phyloP scores from a whole-genome alignment of 345 rosid genomes.

The Citrus hindsii region DNA sequence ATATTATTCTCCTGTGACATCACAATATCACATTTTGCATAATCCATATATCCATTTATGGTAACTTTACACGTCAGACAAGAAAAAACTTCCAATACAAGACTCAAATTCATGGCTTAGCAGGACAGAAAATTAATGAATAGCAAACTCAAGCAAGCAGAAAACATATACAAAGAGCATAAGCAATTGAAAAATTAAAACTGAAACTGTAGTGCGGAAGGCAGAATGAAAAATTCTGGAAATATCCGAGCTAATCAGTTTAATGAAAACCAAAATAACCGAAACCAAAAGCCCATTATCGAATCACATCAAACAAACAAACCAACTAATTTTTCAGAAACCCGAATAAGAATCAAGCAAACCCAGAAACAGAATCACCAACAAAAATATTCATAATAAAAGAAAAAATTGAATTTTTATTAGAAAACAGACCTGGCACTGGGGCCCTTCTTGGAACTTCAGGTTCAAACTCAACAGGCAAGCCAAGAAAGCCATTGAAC shows the following conservation, averaged over 20 bases:
- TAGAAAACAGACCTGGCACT: slow-evolving; percentile 75
- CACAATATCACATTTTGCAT: background rate
- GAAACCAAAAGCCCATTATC: background rate
- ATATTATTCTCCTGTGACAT: slow-evolving; percentile 1
- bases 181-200: background rate
- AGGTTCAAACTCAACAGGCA: slow-evolving; percentile 98
- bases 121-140: background rate
- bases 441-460: slow-evolving; percentile 88
- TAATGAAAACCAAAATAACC: background rate
- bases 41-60: background rate
- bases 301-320: background rate
- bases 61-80: background rate
- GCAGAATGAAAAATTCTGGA: background rate
- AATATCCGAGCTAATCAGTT: background rate
- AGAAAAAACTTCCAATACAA: background rate
- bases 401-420: background rate
- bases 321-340: background rate
- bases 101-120: background rate
- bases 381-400: background rate
- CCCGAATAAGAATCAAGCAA: slow-evolving; percentile 5
- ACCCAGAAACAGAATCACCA: slow-evolving; percentile 2
- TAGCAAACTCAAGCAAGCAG: background rate
- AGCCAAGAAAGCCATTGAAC: slow-evolving; percentile 94
- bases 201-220: too few species aligned
- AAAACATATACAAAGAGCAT: background rate